phyloP scores from a whole-genome alignment of 805 yeast genomes.

The Nakazawaea anatomiae region DNA sequence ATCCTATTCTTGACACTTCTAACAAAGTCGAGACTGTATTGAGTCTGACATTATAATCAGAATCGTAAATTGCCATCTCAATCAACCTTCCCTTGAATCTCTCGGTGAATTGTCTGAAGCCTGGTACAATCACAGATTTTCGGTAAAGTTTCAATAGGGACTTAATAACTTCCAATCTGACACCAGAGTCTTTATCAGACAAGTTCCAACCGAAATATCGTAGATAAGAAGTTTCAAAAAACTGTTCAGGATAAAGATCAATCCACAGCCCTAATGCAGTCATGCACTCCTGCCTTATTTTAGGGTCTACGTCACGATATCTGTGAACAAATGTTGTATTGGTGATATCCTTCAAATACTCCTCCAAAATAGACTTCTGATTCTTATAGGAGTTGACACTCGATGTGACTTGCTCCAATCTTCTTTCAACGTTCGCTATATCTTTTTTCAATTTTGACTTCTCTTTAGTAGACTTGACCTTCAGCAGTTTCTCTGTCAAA shows the following conservation, averaged over 20 bases:
- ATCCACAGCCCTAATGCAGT: slow-evolving; percentile 65
- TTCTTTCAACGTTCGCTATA: slow-evolving; percentile 27
- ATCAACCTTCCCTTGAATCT: slow-evolving; percentile 61
- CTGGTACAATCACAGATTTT: slow-evolving; percentile 42
- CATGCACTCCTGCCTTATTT: slow-evolving; percentile 67
- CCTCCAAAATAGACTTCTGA: slow-evolving; percentile 49
- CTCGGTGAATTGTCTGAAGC: slow-evolving; percentile 74
- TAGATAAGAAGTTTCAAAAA: slow-evolving; percentile 62
- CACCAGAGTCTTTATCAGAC: slow-evolving; percentile 59
- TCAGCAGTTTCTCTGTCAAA: slow-evolving; percentile 22
- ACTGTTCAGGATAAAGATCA: slow-evolving; percentile 60
- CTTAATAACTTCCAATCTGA: slow-evolving; percentile 60
- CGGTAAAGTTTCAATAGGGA: slow-evolving; percentile 39
- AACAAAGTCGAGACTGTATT: slow-evolving; percentile 45
- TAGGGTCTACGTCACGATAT: slow-evolving; percentile 72
- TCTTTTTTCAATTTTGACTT: slow-evolving; percentile 24
- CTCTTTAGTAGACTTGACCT: slow-evolving; percentile 20
- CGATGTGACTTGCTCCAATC: slow-evolving; percentile 39
- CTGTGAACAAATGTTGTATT: slow-evolving; percentile 67
- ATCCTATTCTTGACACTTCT: slow-evolving; percentile 55
- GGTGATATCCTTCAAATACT: slow-evolving; percentile 58
- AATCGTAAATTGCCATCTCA: slow-evolving; percentile 54
- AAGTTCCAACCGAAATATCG: slow-evolving; percentile 82
- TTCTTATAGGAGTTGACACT: slow-evolving; percentile 34
- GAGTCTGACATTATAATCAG: slow-evolving; percentile 48